phyloP scores from a whole-genome alignment of 1,139 yeast genomes.

The Suhomyces bolitotheri region DNA sequence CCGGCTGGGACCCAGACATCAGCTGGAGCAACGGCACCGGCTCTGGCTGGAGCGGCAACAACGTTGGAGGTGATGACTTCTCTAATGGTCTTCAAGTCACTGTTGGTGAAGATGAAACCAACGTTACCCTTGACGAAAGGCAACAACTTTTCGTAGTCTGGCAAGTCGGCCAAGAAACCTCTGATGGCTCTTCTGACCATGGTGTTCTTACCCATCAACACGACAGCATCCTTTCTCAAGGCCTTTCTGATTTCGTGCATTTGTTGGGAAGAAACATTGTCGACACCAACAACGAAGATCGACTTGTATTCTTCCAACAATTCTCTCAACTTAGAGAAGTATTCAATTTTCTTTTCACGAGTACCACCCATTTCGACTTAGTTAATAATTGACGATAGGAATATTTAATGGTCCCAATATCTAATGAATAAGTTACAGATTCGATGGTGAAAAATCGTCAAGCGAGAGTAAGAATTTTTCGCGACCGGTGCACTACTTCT shows the following conservation, averaged over 20 bases:
- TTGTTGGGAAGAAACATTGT: constrained; percentile 99
- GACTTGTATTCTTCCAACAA: constrained; percentile 96
- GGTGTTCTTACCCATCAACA: constrained; percentile 99
- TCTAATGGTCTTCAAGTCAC: constrained; percentile 88
- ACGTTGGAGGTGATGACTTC: constrained; percentile 84
- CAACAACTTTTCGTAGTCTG: constrained; percentile 92
- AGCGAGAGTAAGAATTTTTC: constrained; percentile 10
- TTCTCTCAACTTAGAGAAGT: constrained; percentile 93
- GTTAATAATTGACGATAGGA: constrained; percentile 72
- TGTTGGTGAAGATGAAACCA: constrained; percentile 99
- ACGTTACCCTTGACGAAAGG: constrained; percentile 97
- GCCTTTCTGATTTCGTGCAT: constrained; percentile 99
- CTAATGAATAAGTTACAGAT: constrained; percentile 2
- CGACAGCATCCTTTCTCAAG: constrained; percentile 91
- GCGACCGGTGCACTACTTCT: constrained; percentile 5
- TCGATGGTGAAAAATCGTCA: constrained; percentile 5
- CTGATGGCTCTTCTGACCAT: constrained; percentile 99
- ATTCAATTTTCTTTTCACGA: constrained; percentile 96
- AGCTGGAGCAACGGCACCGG: constrained; percentile 99
- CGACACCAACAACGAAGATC: constrained; percentile 98
- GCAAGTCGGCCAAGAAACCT: constrained; percentile 89
- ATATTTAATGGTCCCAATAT: constrained; percentile 74
- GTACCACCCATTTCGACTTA: constrained; percentile 99
- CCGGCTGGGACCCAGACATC: constrained; percentile 98
- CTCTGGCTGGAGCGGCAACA: constrained; percentile 99